Evolutionary conservation across 164 flowering plant genomes (phyloP), one percentile per base, ranked within the genome.

Genomic region (Santalum album): DNA sequence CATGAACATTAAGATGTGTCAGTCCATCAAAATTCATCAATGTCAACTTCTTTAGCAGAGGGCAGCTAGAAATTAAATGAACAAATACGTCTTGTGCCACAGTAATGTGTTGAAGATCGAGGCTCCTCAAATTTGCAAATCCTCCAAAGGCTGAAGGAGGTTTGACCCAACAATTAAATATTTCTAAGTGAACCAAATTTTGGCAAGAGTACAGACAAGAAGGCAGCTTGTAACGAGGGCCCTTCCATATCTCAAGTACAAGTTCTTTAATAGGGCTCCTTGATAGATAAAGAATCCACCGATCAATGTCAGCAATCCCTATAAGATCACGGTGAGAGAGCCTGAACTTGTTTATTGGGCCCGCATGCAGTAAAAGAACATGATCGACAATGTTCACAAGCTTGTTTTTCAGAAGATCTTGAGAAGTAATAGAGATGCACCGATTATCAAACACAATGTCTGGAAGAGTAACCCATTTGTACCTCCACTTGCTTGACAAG

Each of bases 401-500:
- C 58, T 68, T 75, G 47, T 63, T 68, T 49, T 60, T 71, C 19
- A 59, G 24, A 17, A 58, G 21, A 61, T 75, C 78, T 67, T 67
- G 78, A 48, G 69, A 29, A 55, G 67, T 50, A 22, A 53, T 12
- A 12, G 62, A 22, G 29, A 69, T 24, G 54, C 75, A 69, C 2
- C 71, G 70, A 32, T 60, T 73, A 45, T 79, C 79, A 54, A 82
- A 79, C 24, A 74, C 74, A 24, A 82, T 76, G 44, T 55, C 34
- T 12, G 82, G 75, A 32, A 77, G 36, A 29, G 67, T 60, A 1
- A 68, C 56, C 84, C 84, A 82, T 53, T 66, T 78, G 69, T 68
- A 77, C 54, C 81, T 72, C 88, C 84, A 82, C 55, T 69, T 70
- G 51, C 62, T 70, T 15, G 84, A 77, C 27, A 82, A 62, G n/a